Evolutionary conservation across 805 yeast genomes (phyloP).

Genomic region (Hanseniaspora taiwanica): DNA sequence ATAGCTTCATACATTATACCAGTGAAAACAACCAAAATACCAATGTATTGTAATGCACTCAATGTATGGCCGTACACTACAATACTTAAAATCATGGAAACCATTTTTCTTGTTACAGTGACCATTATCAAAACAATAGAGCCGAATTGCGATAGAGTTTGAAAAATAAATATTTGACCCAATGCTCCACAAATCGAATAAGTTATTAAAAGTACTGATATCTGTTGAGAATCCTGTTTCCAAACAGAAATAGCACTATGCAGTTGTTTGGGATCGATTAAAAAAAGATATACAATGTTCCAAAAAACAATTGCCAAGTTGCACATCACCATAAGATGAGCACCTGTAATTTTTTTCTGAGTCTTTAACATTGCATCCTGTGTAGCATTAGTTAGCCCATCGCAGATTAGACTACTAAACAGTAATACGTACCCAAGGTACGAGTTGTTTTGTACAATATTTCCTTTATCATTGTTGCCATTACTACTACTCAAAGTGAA

Average conservation of each 20-base stretch:
- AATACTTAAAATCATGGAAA: constrained; percentile 86
- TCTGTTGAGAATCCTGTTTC: constrained; percentile 28
- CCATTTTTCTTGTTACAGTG: constrained; percentile 92
- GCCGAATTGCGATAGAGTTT: constrained; percentile 72
- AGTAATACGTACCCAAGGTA: constrained; percentile 41
- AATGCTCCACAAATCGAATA: constrained; percentile 75
- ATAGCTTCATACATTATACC: constrained; percentile 77
- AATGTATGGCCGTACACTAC: constrained; percentile 51
- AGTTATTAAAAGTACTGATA: constrained; percentile 42
- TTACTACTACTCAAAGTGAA: constrained; percentile 50
- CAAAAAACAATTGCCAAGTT: constrained; percentile 33
- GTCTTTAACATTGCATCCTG: constrained; percentile 71
- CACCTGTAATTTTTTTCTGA: constrained; percentile 51
- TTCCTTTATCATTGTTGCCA: constrained; percentile 10
- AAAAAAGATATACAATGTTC: constrained; percentile 34
- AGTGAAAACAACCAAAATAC: constrained; percentile 65
- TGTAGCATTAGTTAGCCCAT: constrained; percentile 86
- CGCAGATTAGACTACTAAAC: constrained; percentile 54
- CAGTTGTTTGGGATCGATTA: constrained; percentile 15
- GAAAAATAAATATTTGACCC: constrained; percentile 90
- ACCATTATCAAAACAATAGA: constrained; percentile 79
- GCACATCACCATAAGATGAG: constrained; percentile 71
- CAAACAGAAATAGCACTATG: constrained; percentile 27
- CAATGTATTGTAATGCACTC: constrained; percentile 55
- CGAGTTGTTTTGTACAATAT: constrained; percentile 21